phyloP scores from a whole-genome alignment of 2,329 filamentous ascomycete genomes.

The Furcasterigmium sp. region DNA sequence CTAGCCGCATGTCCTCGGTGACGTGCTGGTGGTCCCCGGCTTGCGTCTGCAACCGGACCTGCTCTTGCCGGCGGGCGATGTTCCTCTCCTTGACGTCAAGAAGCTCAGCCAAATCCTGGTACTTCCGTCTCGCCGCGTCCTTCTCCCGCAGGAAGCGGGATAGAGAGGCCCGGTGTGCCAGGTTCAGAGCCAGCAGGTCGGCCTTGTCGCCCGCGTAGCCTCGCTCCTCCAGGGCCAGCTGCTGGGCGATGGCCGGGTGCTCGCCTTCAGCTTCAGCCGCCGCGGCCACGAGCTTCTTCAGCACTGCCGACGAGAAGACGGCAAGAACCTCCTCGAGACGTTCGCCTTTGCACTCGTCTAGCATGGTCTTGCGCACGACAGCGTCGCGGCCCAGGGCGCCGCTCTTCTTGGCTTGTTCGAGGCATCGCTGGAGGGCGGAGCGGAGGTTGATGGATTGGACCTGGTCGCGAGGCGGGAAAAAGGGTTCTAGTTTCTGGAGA shows the following conservation, averaged over 20 bases:
- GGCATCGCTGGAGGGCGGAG: conserved; percentile 71
- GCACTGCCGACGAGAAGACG: conserved; percentile 75
- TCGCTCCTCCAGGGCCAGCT: conserved; percentile 53
- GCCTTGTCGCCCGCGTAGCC: conserved; percentile 50
- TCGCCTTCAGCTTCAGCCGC: conserved; percentile 28
- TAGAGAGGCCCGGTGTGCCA: conserved; percentile 69
- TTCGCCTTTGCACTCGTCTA: conserved; percentile 93
- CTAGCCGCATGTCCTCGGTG: conserved; percentile 34
- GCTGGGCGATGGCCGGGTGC: conserved; percentile 45
- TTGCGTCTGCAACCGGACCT: conserved; percentile 17
- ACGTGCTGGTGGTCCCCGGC: conserved; percentile 12
- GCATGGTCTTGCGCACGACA: conserved; percentile 85
- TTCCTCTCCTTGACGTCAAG: conserved; percentile 58
- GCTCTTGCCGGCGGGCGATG: conserved; percentile 49
- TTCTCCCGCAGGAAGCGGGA: conserved; percentile 54
- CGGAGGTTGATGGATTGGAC: conserved; percentile 88
- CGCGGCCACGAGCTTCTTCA: conserved; percentile 61
- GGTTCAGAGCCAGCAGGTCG: conserved; percentile 58
- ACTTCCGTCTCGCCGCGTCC: conserved; percentile 51
- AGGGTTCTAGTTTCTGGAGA: conserved; percentile 75
- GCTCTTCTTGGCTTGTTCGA: conserved; percentile 85
- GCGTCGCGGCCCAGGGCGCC: conserved; percentile 75
- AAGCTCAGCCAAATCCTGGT: conserved; percentile 57
- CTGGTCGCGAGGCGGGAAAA: conserved; percentile 86
- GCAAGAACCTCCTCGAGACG: conserved; percentile 82